These are phyloP conservation scores for Beauveria medogensis DNA, from an alignment of 2,329 filamentous ascomycete genomes.

Conservation along the genomic window DNA sequence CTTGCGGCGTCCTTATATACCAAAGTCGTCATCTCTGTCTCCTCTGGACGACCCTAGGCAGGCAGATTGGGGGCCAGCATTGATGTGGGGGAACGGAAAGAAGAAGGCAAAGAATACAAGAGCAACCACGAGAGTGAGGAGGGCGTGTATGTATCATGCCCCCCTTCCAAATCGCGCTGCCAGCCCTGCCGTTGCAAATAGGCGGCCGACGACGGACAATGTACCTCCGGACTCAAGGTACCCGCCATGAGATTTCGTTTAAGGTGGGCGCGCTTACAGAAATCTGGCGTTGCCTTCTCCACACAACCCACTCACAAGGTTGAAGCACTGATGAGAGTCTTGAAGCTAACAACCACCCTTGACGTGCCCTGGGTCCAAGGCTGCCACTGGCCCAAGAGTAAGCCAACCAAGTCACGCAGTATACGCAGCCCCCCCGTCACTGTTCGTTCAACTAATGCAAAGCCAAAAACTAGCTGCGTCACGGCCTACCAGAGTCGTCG, in stretches of 20 bases:
- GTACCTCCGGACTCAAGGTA: not conserved
- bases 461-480: not conserved
- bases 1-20: slow-evolving; percentile 8
- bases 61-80: slow-evolving; percentile 6
- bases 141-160: not conserved
- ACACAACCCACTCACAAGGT: not conserved
- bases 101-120: not conserved
- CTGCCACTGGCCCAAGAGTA: slow-evolving; percentile 1
- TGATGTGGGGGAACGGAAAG: slow-evolving; percentile 4
- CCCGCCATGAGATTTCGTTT: slow-evolving; percentile 1
- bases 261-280: not conserved
- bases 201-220: not conserved
- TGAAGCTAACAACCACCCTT: not conserved
- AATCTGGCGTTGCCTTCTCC: not conserved
- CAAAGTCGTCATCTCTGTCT: not conserved
- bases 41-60: not conserved
- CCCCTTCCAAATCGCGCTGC: not conserved
- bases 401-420: not conserved
- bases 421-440: not conserved
- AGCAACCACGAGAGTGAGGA: not conserved
- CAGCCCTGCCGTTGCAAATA: not conserved
- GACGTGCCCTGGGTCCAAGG: not conserved
- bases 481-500: not conserved
- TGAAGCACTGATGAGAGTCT: not conserved
- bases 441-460: slow-evolving; percentile 6